Evolutionary conservation across 2,329 filamentous ascomycete species (phyloP).

Genomic region (Calonectria pseudoturangicola): DNA sequence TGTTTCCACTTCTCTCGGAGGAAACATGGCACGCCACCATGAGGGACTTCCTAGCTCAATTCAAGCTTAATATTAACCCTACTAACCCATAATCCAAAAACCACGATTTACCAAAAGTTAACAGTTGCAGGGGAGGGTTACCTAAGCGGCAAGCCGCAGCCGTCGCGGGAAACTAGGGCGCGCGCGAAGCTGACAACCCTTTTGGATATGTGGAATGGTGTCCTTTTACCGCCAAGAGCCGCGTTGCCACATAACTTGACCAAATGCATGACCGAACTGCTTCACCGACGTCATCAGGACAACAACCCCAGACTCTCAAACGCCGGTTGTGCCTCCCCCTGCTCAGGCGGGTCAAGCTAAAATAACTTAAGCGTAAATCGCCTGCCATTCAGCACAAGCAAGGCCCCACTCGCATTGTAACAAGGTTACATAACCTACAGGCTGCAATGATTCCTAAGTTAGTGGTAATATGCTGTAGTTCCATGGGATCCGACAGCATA

Average conservation of each 20-base stretch:
- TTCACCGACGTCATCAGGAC: neutral
- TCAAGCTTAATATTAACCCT: no score
- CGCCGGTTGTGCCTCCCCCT: neutral
- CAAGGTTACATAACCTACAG: neutral
- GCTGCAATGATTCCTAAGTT: neutral
- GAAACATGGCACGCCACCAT: no score
- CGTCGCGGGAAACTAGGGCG: no score
- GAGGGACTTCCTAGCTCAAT: no score
- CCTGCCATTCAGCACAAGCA: neutral
- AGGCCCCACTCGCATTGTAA: neutral
- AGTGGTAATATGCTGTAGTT: neutral
- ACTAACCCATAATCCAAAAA: no score
- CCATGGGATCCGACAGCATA: neutral
- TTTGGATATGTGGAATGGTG: no score
- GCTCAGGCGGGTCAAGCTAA: constrained; percentile 1
- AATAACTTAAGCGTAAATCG: neutral
- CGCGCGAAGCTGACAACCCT: no score
- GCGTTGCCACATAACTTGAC: neutral
- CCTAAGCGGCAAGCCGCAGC: no score
- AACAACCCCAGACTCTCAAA: neutral
- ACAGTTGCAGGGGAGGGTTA: no score
- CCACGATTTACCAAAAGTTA: no score
- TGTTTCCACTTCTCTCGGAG: neutral
- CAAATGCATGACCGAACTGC: neutral
- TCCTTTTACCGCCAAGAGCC: neutral